Conservation (phyloP, 768 basidiomycete species). For the Lactarius psammicola region DNA sequence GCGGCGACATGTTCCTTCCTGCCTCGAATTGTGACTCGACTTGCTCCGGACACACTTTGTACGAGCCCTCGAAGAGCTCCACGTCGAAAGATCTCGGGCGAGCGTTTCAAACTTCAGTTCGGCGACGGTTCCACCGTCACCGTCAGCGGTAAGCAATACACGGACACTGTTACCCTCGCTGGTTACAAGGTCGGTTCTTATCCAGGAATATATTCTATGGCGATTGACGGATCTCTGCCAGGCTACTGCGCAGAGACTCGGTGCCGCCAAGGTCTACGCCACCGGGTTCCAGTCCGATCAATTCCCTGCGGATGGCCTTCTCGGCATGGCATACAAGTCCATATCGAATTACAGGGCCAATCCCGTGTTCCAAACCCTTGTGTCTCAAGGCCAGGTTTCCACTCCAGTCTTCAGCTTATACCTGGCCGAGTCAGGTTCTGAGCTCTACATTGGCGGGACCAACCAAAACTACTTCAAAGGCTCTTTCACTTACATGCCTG, state of each 20-base stretch:
- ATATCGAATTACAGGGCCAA: conserved; percentile 31
- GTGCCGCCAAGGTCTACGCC: conserved; percentile 44
- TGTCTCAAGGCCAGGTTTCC: conserved; percentile 37
- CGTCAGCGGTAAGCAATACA: conserved; percentile 43
- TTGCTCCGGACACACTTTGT: conserved; percentile 31
- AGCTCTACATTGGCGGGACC: conserved; percentile 32
- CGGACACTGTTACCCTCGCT: conserved; percentile 44
- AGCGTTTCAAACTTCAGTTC: conserved; percentile 38
- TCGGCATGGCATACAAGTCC: conserved; percentile 41
- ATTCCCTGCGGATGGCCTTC: conserved; percentile 42
- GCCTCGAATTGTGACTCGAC: conserved; percentile 31
- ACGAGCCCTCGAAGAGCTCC: conserved; percentile 8
- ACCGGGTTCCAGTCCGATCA: conserved; percentile 31
- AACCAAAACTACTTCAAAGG: conserved; percentile 20
- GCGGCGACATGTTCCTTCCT: conserved; percentile 39
- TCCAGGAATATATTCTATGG: background rate
- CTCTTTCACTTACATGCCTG: conserved; percentile 17
- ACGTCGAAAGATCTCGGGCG: conserved; percentile 31
- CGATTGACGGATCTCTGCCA: conserved; percentile 21
- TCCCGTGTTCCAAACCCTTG: conserved; percentile 42
- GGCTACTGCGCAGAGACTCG: conserved; percentile 44
- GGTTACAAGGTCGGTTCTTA: conserved; percentile 31
- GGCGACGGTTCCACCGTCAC: conserved; percentile 40
- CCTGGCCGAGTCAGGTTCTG: conserved; percentile 43
- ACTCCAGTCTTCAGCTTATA: conserved; percentile 49